phyloP scores from a whole-genome alignment of 202 grass and related monocot species.

The Panicum virgatum region DNA sequence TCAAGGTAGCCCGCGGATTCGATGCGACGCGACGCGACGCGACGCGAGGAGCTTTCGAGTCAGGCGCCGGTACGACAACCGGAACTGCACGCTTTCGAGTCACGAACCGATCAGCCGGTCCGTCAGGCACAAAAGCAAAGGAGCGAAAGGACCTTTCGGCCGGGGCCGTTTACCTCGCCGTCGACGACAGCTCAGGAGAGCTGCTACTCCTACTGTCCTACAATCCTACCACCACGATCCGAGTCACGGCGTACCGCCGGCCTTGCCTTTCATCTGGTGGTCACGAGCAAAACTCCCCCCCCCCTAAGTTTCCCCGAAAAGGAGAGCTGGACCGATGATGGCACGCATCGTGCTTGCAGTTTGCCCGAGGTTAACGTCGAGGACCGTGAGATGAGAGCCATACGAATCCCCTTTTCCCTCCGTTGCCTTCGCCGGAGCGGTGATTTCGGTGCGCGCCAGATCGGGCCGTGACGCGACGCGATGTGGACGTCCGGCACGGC shows the following conservation, averaged over 20 bases:
- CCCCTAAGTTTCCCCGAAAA: background rate
- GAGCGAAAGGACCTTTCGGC: slow-evolving; percentile 3
- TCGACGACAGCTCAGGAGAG: slow-evolving; percentile 32
- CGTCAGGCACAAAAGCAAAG: background rate
- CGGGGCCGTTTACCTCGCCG: background rate
- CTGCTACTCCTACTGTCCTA: background rate
- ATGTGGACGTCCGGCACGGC: background rate
- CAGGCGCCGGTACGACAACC: background rate
- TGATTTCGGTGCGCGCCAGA: slow-evolving; percentile 11
- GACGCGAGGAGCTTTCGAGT: background rate
- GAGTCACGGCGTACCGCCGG: slow-evolving; percentile 14
- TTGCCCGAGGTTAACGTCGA: background rate
- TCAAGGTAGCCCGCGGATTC: background rate
- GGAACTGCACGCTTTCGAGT: slow-evolving; percentile 16
- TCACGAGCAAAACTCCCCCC: background rate
- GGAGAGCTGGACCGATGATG: background rate
- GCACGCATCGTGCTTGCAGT: background rate
- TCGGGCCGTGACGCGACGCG: slow-evolving; percentile 32
- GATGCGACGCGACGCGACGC: background rate
- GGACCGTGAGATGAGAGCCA: background rate
- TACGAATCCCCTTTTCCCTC: background rate
- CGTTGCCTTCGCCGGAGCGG: background rate
- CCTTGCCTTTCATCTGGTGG: slow-evolving; percentile 19
- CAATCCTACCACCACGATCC: background rate
- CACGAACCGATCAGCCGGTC: background rate